Evolutionary conservation across 2,329 filamentous ascomycete species (phyloP), one percentile per base, ranked within the genome.

Genomic region (Alternaria hordeiaustralica): DNA sequence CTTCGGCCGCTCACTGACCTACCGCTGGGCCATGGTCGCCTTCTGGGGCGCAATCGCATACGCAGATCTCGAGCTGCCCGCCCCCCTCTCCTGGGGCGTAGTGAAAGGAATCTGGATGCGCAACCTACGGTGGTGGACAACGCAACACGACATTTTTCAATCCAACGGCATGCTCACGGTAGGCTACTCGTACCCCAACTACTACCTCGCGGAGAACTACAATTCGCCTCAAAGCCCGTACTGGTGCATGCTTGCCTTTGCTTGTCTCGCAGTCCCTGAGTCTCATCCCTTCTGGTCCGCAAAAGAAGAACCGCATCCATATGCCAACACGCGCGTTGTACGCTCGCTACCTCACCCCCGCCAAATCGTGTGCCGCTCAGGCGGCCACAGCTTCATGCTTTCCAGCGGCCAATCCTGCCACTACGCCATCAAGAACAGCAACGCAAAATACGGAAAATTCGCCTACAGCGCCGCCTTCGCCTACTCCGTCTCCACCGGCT

Each of bases 1-100:
- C 0, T 95, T 93, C 69, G 92, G 92, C 4, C 87, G 92, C 51
- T 92, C 90, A 56, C 86, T 94, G 54, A 92, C 90, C 7, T 95
- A 95, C 77, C 87, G 92, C n/a, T 94, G 93, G 77, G 92, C 91
- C 53, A 94, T 94, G 89, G 89, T 90, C n/a, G 91, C 89, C 0
- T 94, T 94, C 81, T 94, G 92, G 92, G 89, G 90, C 12, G 90
- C 91, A 0, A 80, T 94, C 26, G 92, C 90, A 1, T 93, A 93
- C 71, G 91, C 91, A 5, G 89, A 89, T 68, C 89, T 93, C 55
- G 90, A 93, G 57, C 84, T 93, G 6, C 91, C 91, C 0, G 84
- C 84, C 8, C 91, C 92, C 0, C 81, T 94, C 57, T 91, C 89
- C 3, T 94, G 91, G 91, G 92, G 92, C 3, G 90, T 92, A 71